A percentile compares a stretch with the other conserved stretches of the same genome.
Evolutionary conservation across 202 grass and related monocot species (phyloP).

Genomic region (Saccharum hybrid): DNA sequence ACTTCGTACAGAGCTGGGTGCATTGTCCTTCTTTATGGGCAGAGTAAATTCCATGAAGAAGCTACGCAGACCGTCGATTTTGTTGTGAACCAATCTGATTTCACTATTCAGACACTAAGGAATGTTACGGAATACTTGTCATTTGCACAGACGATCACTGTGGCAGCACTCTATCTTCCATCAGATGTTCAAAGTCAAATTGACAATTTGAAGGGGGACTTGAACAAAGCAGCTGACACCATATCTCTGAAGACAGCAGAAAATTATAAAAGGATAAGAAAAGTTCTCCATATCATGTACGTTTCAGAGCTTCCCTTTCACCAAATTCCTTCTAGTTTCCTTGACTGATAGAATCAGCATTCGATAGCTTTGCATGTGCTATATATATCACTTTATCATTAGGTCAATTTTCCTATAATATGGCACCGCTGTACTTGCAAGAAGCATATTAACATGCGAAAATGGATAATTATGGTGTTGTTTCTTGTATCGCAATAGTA

Average conservation of each 20-base stretch:
- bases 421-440: not conserved
- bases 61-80: constrained; percentile 70
- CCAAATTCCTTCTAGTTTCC: constrained; percentile 4
- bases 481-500: constrained; percentile 10
- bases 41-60: constrained; percentile 71
- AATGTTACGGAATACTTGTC: constrained; percentile 94
- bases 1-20: constrained; percentile 62
- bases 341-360: constrained; percentile 8
- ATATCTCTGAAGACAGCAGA: constrained; percentile 82
- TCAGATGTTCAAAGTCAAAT: constrained; percentile 77
- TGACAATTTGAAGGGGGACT: constrained; percentile 75
- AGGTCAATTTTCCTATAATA: constrained; percentile 7
- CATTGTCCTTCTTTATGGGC: constrained; percentile 70
- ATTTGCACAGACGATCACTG: constrained; percentile 75
- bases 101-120: constrained; percentile 77
- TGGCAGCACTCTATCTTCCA: constrained; percentile 80
- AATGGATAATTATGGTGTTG: constrained; percentile 2
- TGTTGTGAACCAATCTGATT: constrained; percentile 97
- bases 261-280: constrained; percentile 78
- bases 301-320: constrained; percentile 23
- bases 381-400: not conserved
- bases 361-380: not conserved
- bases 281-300: constrained; percentile 75
- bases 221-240: constrained; percentile 71
- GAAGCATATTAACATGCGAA: not conserved